Evolutionary conservation across 2,329 filamentous ascomycete species (phyloP).

Genomic region (Aspergillus sp.): DNA sequence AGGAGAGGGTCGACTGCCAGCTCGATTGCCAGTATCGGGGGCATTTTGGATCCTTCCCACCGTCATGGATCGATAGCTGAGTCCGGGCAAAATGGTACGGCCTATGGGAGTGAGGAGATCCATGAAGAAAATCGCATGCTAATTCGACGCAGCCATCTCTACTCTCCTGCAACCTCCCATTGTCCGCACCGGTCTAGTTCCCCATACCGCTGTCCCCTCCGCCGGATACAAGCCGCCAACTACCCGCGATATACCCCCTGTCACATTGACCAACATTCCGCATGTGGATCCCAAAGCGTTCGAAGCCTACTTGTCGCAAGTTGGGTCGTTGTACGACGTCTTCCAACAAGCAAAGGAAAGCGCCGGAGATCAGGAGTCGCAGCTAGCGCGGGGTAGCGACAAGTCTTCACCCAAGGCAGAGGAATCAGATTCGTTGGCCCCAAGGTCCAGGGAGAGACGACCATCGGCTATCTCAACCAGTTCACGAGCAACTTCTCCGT

Average conservation of each 20-base stretch:
- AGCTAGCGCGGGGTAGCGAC: constrained; percentile 48
- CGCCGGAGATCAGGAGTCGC: constrained; percentile 62
- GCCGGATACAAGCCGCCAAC: constrained; percentile 80
- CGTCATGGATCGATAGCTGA: constrained; percentile 65
- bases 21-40: constrained; percentile 84
- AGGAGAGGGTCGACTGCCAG: constrained; percentile 81
- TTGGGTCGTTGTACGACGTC: constrained; percentile 85
- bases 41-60: constrained; percentile 70
- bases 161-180: constrained; percentile 91
- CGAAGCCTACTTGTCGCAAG: constrained; percentile 78
- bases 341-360: constrained; percentile 80
- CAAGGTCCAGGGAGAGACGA: constrained; percentile 46
- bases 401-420: constrained; percentile 49
- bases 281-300: constrained; percentile 80
- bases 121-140: constrained; percentile 6
- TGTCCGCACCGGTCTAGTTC: constrained; percentile 80
- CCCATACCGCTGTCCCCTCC: constrained; percentile 69
- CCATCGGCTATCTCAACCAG: constrained; percentile 45
- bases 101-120: not conserved
- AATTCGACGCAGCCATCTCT: constrained; percentile 69
- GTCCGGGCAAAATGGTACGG: constrained; percentile 76
- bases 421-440: constrained; percentile 52
- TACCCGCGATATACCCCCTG: constrained; percentile 85
- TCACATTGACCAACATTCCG: constrained; percentile 83
- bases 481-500: constrained; percentile 49